A percentile compares a stretch with the other conserved stretches of the same genome.
Evolutionary conservation across 192 early-diverging fungal species (phyloP).

Genomic region (Podila horticola): DNA sequence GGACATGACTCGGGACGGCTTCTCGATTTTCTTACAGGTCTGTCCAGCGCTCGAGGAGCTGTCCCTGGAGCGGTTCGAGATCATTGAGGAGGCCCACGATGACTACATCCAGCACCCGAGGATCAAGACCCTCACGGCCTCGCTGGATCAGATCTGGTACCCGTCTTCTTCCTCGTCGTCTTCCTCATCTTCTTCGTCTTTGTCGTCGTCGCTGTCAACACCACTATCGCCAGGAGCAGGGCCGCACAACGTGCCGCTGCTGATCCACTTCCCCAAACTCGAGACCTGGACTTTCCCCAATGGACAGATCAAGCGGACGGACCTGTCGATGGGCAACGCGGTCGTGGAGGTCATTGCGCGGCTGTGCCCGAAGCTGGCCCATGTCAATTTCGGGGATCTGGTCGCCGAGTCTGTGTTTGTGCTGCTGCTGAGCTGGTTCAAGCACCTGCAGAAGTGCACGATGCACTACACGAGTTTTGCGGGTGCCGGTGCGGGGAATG

Average conservation of each 20-base stretch:
- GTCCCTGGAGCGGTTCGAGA: neutral
- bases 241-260: neutral
- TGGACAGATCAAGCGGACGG: neutral
- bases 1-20: constrained; percentile 2
- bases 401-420: neutral
- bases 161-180: neutral
- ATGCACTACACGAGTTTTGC: neutral
- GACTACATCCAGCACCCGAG: neutral
- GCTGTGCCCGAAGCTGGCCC: neutral
- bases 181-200: no score
- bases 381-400: neutral
- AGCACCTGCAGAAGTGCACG: neutral
- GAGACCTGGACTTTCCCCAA: neutral
- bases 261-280: neutral
- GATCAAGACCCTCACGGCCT: neutral
- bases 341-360: neutral
- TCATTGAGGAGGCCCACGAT: neutral
- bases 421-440: neutral
- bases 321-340: neutral
- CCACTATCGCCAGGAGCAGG: neutral
- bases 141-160: neutral
- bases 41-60: neutral
- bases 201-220: no score
- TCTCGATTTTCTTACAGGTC: neutral
- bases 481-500: no score